These are phyloP conservation scores for Termitomyces sp. DNA, from an alignment of 768 basidiomycete species.

Conservation along the genomic window DNA sequence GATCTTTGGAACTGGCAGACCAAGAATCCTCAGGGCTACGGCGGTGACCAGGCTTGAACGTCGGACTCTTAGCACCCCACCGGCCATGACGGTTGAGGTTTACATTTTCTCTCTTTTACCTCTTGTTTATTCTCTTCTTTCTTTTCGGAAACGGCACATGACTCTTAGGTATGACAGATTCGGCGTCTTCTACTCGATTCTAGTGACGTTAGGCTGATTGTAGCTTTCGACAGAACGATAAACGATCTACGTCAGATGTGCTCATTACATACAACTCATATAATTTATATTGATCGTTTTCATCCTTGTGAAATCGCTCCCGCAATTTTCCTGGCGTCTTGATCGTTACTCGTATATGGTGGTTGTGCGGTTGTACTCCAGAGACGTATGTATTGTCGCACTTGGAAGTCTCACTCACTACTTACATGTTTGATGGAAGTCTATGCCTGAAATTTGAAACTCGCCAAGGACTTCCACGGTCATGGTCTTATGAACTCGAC, in stretches of 20 bases:
- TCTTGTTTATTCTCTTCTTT: neutral
- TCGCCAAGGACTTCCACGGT: neutral
- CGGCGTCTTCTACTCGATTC: neutral
- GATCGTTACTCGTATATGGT: neutral
- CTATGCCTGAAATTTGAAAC: neutral
- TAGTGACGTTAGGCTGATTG: neutral
- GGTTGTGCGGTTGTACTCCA: neutral
- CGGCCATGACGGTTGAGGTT: neutral
- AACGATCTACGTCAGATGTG: neutral
- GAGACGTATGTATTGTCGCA: too few species aligned
- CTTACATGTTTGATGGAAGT: neutral
- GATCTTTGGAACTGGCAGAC: conserved; percentile 99
- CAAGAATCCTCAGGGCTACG: conserved; percentile 82
- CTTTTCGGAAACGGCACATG: neutral
- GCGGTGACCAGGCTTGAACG: neutral
- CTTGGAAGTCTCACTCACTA: neutral
- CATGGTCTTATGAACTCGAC: neutral
- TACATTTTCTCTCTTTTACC: neutral
- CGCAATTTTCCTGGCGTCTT: neutral
- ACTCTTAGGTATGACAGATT: neutral
- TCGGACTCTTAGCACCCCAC: neutral
- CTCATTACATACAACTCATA: neutral
- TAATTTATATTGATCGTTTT: neutral
- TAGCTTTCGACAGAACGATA: neutral
- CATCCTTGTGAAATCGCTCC: neutral